Percentiles rank a stretch among this genome's conserved stretches.
Conservation (phyloP, 768 basidiomycete genomes). For the Mycena rosella region DNA sequence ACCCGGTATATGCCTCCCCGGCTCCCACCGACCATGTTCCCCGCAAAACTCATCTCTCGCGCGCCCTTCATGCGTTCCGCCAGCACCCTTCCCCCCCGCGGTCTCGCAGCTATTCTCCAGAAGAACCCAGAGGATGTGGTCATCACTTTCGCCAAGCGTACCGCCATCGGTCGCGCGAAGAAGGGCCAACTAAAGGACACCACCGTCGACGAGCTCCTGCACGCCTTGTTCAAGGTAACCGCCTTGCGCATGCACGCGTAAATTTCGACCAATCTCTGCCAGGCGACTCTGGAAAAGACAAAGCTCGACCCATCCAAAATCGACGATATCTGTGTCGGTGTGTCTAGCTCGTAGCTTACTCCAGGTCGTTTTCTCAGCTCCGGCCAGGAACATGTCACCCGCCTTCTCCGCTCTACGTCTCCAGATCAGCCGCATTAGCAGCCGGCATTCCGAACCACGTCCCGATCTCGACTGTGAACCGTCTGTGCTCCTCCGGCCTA, state of each 20-base stretch:
- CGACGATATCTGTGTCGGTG: constrained; percentile 89
- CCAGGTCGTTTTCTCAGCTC: constrained; percentile 3
- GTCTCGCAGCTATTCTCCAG: constrained; percentile 68
- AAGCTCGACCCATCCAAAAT: constrained; percentile 77
- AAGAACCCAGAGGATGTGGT: constrained; percentile 89
- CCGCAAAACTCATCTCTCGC: constrained; percentile 34
- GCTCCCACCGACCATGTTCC: constrained; percentile 29
- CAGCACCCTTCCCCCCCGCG: constrained; percentile 57
- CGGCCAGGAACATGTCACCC: constrained; percentile 82
- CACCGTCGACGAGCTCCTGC: constrained; percentile 88
- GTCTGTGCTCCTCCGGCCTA: constrained; percentile 94
- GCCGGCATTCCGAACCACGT: constrained; percentile 91
- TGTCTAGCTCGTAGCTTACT: constrained; percentile 35
- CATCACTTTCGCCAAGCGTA: constrained; percentile 89
- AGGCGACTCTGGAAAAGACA: constrained; percentile 78
- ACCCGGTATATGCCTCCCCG: constrained; percentile 29
- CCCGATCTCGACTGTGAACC: constrained; percentile 92
- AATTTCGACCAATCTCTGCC: constrained; percentile 10
- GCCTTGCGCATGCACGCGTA: neutral
- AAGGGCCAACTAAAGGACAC: constrained; percentile 95
- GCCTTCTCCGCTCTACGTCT: constrained; percentile 84
- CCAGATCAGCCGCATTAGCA: constrained; percentile 87
- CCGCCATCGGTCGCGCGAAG: constrained; percentile 88
- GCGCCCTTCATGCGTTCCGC: constrained; percentile 51
- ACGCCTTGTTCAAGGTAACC: constrained; percentile 82